Evolutionary conservation across 83 land plant genomes (phyloP).

Genomic region (Thuja plicata): DNA sequence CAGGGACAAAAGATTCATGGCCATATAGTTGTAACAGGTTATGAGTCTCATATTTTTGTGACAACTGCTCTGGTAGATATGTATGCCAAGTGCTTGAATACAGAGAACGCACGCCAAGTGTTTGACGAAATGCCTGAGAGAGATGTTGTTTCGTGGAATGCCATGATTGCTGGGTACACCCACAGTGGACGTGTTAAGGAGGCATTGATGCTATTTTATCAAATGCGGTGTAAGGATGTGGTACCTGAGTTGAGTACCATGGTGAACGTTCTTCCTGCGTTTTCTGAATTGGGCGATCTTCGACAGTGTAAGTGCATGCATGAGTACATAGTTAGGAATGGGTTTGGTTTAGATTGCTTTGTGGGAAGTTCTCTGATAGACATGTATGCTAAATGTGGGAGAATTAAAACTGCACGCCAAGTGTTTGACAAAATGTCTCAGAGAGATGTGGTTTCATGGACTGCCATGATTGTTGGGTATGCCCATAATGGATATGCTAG

Average conservation of each 20-base stretch:
- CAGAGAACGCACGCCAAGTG: slow-evolving; percentile 20
- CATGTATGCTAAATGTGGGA: slow-evolving; percentile 17
- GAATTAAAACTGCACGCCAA: not conserved
- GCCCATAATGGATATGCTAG: slow-evolving; percentile 2
- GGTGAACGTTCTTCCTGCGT: not conserved
- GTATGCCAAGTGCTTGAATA: slow-evolving; percentile 33
- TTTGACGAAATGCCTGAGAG: slow-evolving; percentile 30
- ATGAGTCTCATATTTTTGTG: slow-evolving; percentile 26
- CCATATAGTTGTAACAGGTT: slow-evolving; percentile 28
- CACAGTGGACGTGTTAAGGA: not conserved
- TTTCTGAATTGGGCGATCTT: not conserved
- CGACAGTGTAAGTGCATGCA: not conserved
- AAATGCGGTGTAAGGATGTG: not conserved
- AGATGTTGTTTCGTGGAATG: slow-evolving; percentile 42
- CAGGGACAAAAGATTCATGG: slow-evolving; percentile 39
- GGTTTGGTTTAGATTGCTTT: slow-evolving; percentile 12
- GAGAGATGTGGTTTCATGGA: slow-evolving; percentile 15
- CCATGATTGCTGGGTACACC: slow-evolving; percentile 21
- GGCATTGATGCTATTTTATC: slow-evolving; percentile 4
- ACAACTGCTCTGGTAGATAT: slow-evolving; percentile 38
- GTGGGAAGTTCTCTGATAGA: slow-evolving; percentile 14
- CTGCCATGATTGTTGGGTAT: slow-evolving; percentile 14
- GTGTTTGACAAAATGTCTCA: slow-evolving; percentile 3
- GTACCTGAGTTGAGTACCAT: not conserved
- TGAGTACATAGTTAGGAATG: slow-evolving; percentile 1